These are phyloP conservation scores for Murraya koenigii DNA, from an alignment of 345 rosid genomes.

Conservation along the genomic window DNA sequence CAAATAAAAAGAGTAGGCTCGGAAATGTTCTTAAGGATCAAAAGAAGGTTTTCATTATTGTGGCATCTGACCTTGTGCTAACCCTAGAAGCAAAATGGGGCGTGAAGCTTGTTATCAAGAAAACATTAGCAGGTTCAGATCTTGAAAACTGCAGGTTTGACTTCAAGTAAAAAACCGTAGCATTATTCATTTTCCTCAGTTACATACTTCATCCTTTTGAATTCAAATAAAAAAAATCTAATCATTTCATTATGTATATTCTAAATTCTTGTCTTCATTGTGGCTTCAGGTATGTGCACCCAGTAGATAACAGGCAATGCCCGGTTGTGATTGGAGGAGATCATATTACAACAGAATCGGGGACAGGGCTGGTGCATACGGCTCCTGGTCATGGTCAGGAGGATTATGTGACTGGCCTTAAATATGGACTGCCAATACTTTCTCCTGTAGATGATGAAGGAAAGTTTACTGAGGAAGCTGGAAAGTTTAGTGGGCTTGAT, in stretches of 20 bases:
- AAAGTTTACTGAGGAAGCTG: conserved; percentile 89
- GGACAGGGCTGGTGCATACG: conserved; percentile 95
- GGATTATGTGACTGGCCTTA: conserved; percentile 82
- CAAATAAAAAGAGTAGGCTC: conserved; percentile 45
- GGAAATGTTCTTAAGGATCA: conserved; percentile 67
- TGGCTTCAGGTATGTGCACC: conserved; percentile 78
- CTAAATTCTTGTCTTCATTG: conserved; percentile 12
- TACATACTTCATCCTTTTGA: not conserved
- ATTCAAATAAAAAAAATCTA: conserved; percentile 3
- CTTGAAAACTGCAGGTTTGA: conserved; percentile 90
- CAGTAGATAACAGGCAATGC: conserved; percentile 67
- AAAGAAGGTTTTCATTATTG: conserved; percentile 55
- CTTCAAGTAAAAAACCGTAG: conserved; percentile 4
- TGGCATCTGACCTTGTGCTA: conserved; percentile 85
- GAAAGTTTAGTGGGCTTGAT: conserved; percentile 77
- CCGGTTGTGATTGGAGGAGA: conserved; percentile 91
- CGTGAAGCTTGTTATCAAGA: conserved; percentile 58
- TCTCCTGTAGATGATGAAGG: conserved; percentile 95
- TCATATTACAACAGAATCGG: conserved; percentile 95
- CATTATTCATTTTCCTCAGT: not conserved
- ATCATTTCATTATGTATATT: not conserved
- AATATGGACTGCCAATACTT: conserved; percentile 75
- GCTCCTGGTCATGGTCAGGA: conserved; percentile 99
- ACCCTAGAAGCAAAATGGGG: conserved; percentile 77
- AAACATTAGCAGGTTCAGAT: conserved; percentile 68